Conservation (phyloP, 345 rosid genomes). For the Raphanus raphanistrum region DNA sequence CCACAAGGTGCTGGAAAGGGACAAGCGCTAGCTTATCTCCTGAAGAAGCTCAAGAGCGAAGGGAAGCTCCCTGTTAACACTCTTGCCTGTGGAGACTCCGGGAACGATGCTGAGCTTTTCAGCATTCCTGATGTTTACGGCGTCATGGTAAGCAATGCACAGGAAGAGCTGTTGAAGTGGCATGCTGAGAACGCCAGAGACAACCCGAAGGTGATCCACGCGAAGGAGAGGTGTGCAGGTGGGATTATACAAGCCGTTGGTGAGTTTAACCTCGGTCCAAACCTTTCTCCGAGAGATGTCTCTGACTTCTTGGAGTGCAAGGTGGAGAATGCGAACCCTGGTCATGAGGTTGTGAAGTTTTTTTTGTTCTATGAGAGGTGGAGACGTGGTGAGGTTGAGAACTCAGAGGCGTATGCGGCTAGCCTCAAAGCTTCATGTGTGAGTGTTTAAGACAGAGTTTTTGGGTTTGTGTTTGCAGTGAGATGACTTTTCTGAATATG, state of each 20-base stretch:
- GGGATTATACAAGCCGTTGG: constrained; percentile 94
- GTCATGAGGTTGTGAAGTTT: constrained; percentile 66
- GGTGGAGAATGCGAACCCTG: constrained; percentile 46
- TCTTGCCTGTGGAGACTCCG: constrained; percentile 98
- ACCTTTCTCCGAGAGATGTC: constrained; percentile 80
- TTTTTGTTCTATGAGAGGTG: constrained; percentile 82
- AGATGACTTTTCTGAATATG: not conserved
- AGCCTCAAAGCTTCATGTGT: constrained; percentile 71
- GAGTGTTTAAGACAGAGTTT: constrained; percentile 37
- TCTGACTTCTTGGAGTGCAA: constrained; percentile 45
- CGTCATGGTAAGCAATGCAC: constrained; percentile 98
- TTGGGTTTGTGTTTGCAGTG: not conserved
- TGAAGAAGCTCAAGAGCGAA: constrained; percentile 65
- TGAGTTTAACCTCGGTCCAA: constrained; percentile 85
- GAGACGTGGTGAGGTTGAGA: constrained; percentile 90
- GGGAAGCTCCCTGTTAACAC: constrained; percentile 77
- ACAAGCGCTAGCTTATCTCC: constrained; percentile 91
- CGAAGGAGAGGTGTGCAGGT: constrained; percentile 83
- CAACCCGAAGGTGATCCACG: constrained; percentile 81
- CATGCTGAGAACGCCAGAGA: constrained; percentile 78
- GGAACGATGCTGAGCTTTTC: constrained; percentile 96
- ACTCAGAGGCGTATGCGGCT: constrained; percentile 59
- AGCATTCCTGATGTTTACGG: constrained; percentile 89
- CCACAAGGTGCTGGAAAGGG: constrained; percentile 99
- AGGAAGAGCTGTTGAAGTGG: constrained; percentile 96